phyloP scores from a whole-genome alignment of 768 basidiomycete species.

The Boletus sp. region DNA sequence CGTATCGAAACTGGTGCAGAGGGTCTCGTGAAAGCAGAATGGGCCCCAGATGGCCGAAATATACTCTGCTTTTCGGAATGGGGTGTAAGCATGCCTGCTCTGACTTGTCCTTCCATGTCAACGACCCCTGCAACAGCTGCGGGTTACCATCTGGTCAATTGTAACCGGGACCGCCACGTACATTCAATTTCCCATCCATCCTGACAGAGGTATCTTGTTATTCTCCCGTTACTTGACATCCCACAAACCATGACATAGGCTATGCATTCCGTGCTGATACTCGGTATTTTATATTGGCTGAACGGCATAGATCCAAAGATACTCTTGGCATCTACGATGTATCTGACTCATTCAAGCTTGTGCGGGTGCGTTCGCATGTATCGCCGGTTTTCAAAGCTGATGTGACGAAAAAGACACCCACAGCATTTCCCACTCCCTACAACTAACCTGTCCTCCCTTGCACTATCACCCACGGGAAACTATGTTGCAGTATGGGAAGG shows the following conservation, averaged over 20 bases:
- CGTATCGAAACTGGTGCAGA: slow-evolving; percentile 80
- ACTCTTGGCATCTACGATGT: slow-evolving; percentile 83
- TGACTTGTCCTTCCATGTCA: background rate
- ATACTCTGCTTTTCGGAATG: slow-evolving; percentile 91
- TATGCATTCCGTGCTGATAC: slow-evolving; percentile 79
- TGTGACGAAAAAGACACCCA: slow-evolving; percentile 15
- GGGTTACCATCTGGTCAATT: slow-evolving; percentile 86
- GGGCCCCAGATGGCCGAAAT: slow-evolving; percentile 83
- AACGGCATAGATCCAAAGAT: slow-evolving; percentile 89
- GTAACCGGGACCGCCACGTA: slow-evolving; percentile 71
- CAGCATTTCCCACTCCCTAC: slow-evolving; percentile 88
- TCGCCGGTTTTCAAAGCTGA: slow-evolving; percentile 13
- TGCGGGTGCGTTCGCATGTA: slow-evolving; percentile 47
- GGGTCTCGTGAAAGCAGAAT: slow-evolving; percentile 83
- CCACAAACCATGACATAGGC: slow-evolving; percentile 40
- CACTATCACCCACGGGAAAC: slow-evolving; percentile 75
- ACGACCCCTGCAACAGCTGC: slow-evolving; percentile 49
- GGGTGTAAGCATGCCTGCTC: slow-evolving; percentile 62
- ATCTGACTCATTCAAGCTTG: slow-evolving; percentile 63
- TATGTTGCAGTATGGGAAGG: slow-evolving; percentile 83
- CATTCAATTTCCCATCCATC: slow-evolving; percentile 83
- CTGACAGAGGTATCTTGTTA: slow-evolving; percentile 60
- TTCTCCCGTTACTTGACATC: background rate
- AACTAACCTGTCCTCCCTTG: slow-evolving; percentile 62
- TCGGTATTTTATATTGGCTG: slow-evolving; percentile 81